phyloP scores from a whole-genome alignment of 2,329 filamentous ascomycete genomes.

The Cephalotrichum gorgonifer region DNA sequence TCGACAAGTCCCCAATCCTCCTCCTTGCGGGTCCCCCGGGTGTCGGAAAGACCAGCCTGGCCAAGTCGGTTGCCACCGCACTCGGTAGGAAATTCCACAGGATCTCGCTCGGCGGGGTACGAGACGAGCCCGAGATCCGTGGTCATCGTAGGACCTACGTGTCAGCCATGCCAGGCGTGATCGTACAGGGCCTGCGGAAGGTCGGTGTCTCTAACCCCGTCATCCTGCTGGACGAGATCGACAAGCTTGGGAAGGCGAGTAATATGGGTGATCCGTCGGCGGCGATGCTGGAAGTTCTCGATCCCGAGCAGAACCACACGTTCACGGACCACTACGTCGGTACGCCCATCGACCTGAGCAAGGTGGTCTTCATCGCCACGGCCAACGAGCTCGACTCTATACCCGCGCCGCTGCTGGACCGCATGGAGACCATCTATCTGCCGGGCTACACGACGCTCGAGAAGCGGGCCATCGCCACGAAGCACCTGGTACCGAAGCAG shows the following conservation, averaged over 20 bases:
- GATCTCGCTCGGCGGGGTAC: slow-evolving; percentile 89
- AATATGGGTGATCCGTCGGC: slow-evolving; percentile 93
- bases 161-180: slow-evolving; percentile 94
- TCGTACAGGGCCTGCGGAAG: slow-evolving; percentile 90
- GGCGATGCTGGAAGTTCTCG: slow-evolving; percentile 94
- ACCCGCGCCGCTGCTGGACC: slow-evolving; percentile 82
- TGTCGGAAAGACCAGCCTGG: slow-evolving; percentile 91
- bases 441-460: slow-evolving; percentile 95
- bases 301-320: slow-evolving; percentile 91
- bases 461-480: slow-evolving; percentile 87
- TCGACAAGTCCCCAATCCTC: slow-evolving; percentile 92
- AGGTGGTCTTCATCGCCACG: slow-evolving; percentile 94
- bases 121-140: slow-evolving; percentile 93
- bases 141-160: slow-evolving; percentile 94
- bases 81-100: slow-evolving; percentile 93
- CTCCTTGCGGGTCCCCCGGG: slow-evolving; percentile 88
- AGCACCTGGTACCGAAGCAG: slow-evolving; percentile 94
- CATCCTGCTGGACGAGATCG: slow-evolving; percentile 92
- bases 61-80: slow-evolving; percentile 84
- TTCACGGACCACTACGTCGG: slow-evolving; percentile 96
- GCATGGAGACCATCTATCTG: slow-evolving; percentile 92
- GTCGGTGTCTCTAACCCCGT: slow-evolving; percentile 93
- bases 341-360: slow-evolving; percentile 90
- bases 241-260: slow-evolving; percentile 86
- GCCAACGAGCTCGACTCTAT: slow-evolving; percentile 94